Base-by-base conservation (phyloP, 2,329 filamentous ascomycete genomes). In the Fusarium tanahbumbuense region DNA sequence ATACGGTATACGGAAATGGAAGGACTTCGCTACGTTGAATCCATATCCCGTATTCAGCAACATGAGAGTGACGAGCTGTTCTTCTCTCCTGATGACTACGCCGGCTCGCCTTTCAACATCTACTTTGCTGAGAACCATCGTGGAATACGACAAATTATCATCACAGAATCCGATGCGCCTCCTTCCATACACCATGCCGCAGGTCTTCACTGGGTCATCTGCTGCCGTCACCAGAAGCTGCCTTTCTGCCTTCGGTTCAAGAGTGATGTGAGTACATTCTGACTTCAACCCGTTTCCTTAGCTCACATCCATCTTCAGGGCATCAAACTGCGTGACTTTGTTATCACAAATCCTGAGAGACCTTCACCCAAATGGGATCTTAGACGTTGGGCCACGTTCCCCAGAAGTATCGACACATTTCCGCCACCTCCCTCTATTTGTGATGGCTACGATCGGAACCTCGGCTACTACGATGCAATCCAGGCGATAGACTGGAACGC, bases 391-490 rank as follows among this genome's bases (percentile, higher is more conserved):
- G 5, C 3, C 22, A 3, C 9, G n/a, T n/a, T 50, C 34, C 30
- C 48, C 18, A n/a, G 30, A 25, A 2, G 13, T 18, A 7, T 45
- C 13, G 22, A 9, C 1, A 20, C 30, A 0, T 44, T 60, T 15
- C 59, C 45, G 0, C 55, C 2, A 8, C 15, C 37, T 9, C 6
- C 18, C 3, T 0, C 6, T 3, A 22, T 5, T 8, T 6, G 4
- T 11, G 6, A 8, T 6, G 0, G 0, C 2, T 4, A 11, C 5
- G 0, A 2, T 16, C 20, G 2, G 30, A 7, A 1, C 0, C 37
- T 20, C 16, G 15, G 1, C 0, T 58, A 34, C 32, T 59, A 0
- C 13, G 11, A 41, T 3, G 15, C 6, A 27, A 11, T 56, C 2
- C 37, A 58, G 0, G 37, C 28, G 1, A 9, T 56, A 20, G 49